Evolutionary conservation across 129 eudicot genomes (phyloP).

Genomic region (Mikania micrantha): DNA sequence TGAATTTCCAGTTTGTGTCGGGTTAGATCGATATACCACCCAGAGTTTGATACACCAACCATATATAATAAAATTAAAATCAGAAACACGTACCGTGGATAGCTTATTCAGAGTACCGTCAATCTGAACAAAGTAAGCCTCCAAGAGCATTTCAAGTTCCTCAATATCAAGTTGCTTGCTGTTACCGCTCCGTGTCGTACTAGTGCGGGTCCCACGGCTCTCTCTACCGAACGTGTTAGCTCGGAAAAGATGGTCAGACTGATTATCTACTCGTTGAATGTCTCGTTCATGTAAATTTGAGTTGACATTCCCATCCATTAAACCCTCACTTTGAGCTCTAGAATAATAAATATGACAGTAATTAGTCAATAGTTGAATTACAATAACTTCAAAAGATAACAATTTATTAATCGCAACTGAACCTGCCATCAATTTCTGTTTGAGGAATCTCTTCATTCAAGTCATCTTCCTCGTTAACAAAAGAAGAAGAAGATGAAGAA

Average conservation of each 20-base stretch:
- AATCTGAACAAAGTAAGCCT: constrained; percentile 2
- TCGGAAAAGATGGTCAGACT: constrained; percentile 15
- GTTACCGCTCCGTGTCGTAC: constrained; percentile 26
- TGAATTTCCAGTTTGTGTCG: background rate
- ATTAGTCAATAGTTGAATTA: background rate
- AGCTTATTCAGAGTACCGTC: constrained; percentile 5
- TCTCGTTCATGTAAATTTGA: constrained; percentile 9
- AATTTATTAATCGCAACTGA: background rate
- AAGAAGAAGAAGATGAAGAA: constrained; percentile 25
- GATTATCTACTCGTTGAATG: constrained; percentile 12
- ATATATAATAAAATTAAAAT: background rate
- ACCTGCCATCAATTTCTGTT: constrained; percentile 29
- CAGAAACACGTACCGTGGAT: background rate
- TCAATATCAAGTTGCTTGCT: constrained; percentile 42
- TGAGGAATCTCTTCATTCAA: constrained; percentile 28
- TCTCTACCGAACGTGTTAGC: constrained; percentile 18
- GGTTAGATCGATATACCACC: background rate
- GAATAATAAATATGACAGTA: background rate
- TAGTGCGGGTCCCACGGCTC: constrained; percentile 33
- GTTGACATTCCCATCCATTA: constrained; percentile 3
- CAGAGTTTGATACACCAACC: background rate
- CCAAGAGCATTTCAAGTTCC: constrained; percentile 14
- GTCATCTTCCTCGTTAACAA: constrained; percentile 27
- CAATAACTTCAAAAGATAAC: background rate
- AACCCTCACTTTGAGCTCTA: constrained; percentile 6